Percentiles rank a stretch among this genome's conserved stretches.
Conservation (phyloP, 116 monocot genomes). For the Iris pallida region DNA sequence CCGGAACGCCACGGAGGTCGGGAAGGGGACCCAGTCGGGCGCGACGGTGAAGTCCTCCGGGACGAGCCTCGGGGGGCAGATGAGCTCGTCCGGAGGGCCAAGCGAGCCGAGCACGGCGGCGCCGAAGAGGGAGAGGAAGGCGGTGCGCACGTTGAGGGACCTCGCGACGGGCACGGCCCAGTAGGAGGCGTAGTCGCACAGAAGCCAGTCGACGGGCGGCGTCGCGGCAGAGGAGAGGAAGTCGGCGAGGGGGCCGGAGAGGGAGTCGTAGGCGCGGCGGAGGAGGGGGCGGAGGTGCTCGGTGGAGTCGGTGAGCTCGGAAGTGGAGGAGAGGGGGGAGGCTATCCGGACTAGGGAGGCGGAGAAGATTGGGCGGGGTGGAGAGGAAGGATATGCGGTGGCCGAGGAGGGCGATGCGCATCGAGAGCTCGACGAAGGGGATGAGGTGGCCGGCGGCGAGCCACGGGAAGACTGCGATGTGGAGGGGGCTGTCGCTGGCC, state of each 20-base stretch:
- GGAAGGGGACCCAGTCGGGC: slow-evolving; percentile 4
- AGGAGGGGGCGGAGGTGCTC: neutral
- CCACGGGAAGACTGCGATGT: slow-evolving; percentile 23
- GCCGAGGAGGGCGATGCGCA: slow-evolving; percentile 3
- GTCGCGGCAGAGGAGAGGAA: neutral
- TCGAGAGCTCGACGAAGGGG: slow-evolving; percentile 28
- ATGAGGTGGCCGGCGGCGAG: slow-evolving; percentile 19
- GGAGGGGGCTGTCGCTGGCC: neutral
- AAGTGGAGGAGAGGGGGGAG: neutral
- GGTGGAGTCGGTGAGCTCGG: neutral
- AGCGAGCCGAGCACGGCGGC: neutral
- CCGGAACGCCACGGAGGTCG: neutral
- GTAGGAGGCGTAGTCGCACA: neutral
- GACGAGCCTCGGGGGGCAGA: neutral
- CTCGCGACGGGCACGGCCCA: neutral
- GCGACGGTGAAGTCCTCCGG: slow-evolving; percentile 5
- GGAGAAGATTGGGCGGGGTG: slow-evolving; percentile 6
- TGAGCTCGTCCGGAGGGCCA: neutral
- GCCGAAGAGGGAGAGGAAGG: neutral
- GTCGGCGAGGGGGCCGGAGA: neutral
- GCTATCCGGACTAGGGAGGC: neutral
- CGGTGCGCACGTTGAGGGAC: neutral
- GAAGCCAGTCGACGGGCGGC: neutral
- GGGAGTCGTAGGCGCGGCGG: neutral
- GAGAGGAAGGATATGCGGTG: slow-evolving; percentile 21